Base-by-base conservation (phyloP, 441 rosid genomes). In the Gossypium trilobum region DNA sequence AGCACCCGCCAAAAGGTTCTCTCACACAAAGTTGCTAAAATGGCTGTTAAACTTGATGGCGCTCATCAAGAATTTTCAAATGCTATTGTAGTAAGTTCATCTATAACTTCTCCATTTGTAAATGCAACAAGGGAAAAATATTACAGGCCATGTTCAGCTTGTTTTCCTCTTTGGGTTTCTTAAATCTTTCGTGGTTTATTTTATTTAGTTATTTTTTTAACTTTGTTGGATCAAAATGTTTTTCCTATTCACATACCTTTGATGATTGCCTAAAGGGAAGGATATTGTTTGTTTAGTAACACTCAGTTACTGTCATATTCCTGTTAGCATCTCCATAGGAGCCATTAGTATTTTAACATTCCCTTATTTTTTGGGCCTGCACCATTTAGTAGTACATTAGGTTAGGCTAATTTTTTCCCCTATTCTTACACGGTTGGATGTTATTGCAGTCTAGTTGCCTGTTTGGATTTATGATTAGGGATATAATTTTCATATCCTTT, bases 1-100 rank as follows among this genome's bases (percentile, higher is more conserved):
- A 83, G 79, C 5, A 79, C 73, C 63, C 87, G 91, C 57, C 96
- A 88, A 57, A 91, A 88, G 78, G 84, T 87, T 78, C 92, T 90
- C 66, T 91, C 96, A 17, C 91, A 87, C 78, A 87, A 86, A 80
- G 86, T 91, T 81, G 84, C 93, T 73, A 91, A 91, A 84, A 87
- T 89, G 93, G 96, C 92, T 23, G 85, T 90, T 77, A 87, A 85
- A 80, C 90, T 88, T 44, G 96, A 88, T 65, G 91, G 84, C 39
- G 93, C 96, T 79, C 93, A 90, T 82, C 89, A 84, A 77, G 91
- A 88, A 64, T 86, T 88, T 57, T 90, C 96, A 39, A 90, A 86
- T 85, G 89, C 87, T 73, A 88, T 90, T 81, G 96, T 88, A 10
- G 96, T 88, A 83, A 84, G 91, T 85, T 55, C 76, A 39, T 64